Percentiles rank a stretch among this genome's conserved stretches.
These are phyloP conservation scores for Aspergillus fumigatus DNA, from an alignment of 2,329 filamentous ascomycete genomes.

Conservation along the genomic window DNA sequence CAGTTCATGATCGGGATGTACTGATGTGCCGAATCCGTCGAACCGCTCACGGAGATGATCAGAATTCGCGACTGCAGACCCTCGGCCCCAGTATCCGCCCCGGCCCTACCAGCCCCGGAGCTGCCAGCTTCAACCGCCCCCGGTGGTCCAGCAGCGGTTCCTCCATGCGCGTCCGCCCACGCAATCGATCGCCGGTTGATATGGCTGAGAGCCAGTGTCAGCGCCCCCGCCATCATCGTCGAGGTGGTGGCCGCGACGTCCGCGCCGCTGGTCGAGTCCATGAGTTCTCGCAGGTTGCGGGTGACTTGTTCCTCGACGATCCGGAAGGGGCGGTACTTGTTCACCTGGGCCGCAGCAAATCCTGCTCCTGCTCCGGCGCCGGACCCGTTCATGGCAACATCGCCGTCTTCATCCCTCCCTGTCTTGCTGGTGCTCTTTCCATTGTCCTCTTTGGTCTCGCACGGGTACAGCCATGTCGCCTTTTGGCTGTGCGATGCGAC, in stretches of 20 bases:
- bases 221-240: slow-evolving; percentile 83
- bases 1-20: slow-evolving; percentile 99
- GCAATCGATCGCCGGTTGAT: slow-evolving; percentile 77
- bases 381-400: slow-evolving; percentile 55
- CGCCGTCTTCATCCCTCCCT: slow-evolving; percentile 38
- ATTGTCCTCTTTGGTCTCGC: slow-evolving; percentile 12
- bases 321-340: slow-evolving; percentile 92
- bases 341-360: slow-evolving; percentile 50
- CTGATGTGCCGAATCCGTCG: slow-evolving; percentile 77
- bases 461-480: slow-evolving; percentile 85
- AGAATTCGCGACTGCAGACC: slow-evolving; percentile 76
- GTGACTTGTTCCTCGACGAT: slow-evolving; percentile 79
- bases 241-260: slow-evolving; percentile 63
- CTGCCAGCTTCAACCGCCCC: slow-evolving; percentile 28
- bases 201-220: slow-evolving; percentile 83
- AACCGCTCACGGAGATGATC: slow-evolving; percentile 83
- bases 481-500: slow-evolving; percentile 84
- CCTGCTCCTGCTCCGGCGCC: slow-evolving; percentile 24
- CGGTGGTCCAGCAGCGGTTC: slow-evolving; percentile 33
- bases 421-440: slow-evolving; percentile 8
- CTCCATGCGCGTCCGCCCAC: slow-evolving; percentile 55
- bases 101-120: slow-evolving; percentile 18
- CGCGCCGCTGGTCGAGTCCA: slow-evolving; percentile 61
- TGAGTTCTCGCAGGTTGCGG: slow-evolving; percentile 66
- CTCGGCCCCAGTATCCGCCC: slow-evolving; percentile 25